Evolutionary conservation across 2,329 filamentous ascomycete species (phyloP).

Genomic region (Alternaria sp.): DNA sequence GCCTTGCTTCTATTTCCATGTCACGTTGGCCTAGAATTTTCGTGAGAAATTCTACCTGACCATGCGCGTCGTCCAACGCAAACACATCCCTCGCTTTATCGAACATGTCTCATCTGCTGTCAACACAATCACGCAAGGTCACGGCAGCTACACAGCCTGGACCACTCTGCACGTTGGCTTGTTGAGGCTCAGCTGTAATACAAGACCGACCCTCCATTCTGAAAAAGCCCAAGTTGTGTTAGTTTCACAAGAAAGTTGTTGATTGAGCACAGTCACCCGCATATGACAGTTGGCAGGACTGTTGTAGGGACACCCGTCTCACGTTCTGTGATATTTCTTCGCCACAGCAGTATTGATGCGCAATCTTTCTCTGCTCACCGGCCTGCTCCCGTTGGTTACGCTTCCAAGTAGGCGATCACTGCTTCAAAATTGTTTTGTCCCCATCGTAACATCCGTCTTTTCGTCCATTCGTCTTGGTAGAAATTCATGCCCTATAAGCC

Average conservation of each 20-base stretch:
- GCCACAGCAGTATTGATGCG: slow-evolving; percentile 22
- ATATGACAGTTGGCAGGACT: slow-evolving; percentile 36
- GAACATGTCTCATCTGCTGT: background rate
- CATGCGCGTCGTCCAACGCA: background rate
- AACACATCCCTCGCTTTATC: slow-evolving; percentile 13
- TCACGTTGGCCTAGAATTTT: background rate
- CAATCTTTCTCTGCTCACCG: background rate
- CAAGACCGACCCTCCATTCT: background rate
- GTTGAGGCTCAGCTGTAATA: background rate
- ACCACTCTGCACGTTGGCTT: background rate
- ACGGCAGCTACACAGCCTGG: background rate
- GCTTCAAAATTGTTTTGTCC: background rate
- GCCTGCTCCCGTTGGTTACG: slow-evolving; percentile 3
- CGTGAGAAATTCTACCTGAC: background rate
- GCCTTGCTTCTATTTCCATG: background rate
- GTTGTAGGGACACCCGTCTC: slow-evolving; percentile 21
- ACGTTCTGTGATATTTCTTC: slow-evolving; percentile 9
- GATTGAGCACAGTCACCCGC: slow-evolving; percentile 27
- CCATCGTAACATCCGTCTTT: background rate
- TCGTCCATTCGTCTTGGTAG: background rate
- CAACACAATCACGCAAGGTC: background rate
- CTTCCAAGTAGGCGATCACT: background rate
- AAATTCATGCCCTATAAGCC: background rate
- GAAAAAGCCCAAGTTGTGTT: background rate
- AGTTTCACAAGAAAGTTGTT: background rate